phyloP scores from a whole-genome alignment of 2,329 filamentous ascomycete species.

The Daldinia sp. region DNA sequence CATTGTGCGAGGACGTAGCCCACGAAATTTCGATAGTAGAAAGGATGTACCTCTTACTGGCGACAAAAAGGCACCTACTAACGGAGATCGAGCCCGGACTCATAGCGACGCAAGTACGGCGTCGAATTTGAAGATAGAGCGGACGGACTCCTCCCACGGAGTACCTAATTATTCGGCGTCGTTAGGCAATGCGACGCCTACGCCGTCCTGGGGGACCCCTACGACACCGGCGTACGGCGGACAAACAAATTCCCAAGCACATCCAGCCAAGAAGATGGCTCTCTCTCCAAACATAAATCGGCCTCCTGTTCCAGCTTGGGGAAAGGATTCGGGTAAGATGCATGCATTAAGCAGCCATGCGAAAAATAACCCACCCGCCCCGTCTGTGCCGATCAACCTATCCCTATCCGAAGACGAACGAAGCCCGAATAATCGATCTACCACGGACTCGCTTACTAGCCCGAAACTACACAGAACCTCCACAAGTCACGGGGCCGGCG shows the following conservation, averaged over 20 bases:
- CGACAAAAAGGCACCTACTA: conserved; percentile 56
- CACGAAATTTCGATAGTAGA: conserved; percentile 90
- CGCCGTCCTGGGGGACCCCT: conserved; percentile 53
- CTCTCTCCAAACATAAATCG: conserved; percentile 60
- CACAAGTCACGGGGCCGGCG: conserved; percentile 52
- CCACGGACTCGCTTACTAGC: conserved; percentile 58
- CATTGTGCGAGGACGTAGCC: conserved; percentile 91
- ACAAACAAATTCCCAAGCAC: conserved; percentile 49
- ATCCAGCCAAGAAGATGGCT: conserved; percentile 61
- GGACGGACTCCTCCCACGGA: conserved; percentile 40
- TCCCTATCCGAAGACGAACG: conserved; percentile 69
- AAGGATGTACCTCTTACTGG: conserved; percentile 65
- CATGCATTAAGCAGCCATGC: conserved; percentile 36
- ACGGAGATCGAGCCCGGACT: conserved; percentile 56
- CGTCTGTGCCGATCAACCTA: conserved; percentile 56
- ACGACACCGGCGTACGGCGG: conserved; percentile 42
- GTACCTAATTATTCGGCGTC: conserved; percentile 43
- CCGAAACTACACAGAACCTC: conserved; percentile 51
- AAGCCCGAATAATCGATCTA: conserved; percentile 60
- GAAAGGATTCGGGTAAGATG: conserved; percentile 43
- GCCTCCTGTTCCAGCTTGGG: conserved; percentile 64
- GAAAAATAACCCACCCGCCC: conserved; percentile 35
- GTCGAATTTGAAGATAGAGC: conserved; percentile 46
- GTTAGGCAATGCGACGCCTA: conserved; percentile 25
- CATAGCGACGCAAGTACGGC: conserved; percentile 46